Evolutionary conservation across 805 yeast genomes (phyloP).

Genomic region (Nakazawaea wyomingensis): DNA sequence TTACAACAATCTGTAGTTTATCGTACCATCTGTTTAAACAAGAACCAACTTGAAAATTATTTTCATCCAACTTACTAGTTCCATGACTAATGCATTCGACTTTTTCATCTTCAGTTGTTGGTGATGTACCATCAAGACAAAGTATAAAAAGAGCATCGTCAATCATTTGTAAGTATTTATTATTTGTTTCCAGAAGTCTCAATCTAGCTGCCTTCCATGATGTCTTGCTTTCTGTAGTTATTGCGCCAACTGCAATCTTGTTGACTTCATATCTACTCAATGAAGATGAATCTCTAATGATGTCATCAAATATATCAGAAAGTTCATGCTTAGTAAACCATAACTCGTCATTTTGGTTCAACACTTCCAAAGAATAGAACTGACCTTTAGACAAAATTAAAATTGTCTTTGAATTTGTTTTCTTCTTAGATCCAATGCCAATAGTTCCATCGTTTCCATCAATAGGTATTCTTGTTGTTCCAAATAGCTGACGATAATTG

Average conservation of each 20-base stretch:
- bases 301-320: conserved; percentile 35
- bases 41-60: conserved; percentile 49
- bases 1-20: conserved; percentile 48
- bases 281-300: conserved; percentile 32
- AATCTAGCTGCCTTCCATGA: conserved; percentile 43
- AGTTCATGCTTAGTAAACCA: conserved; percentile 53
- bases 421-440: conserved; percentile 35
- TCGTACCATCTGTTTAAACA: conserved; percentile 60
- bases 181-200: conserved; percentile 35
- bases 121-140: conserved; percentile 44
- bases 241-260: conserved; percentile 45
- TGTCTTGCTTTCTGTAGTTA: conserved; percentile 47
- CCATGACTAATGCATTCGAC: conserved; percentile 50
- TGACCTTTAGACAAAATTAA: conserved; percentile 45
- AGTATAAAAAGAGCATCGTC: conserved; percentile 50
- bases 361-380: conserved; percentile 44
- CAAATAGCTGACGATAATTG: conserved; percentile 63
- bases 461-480: conserved; percentile 56
- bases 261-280: conserved; percentile 34
- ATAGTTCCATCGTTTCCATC: conserved; percentile 25
- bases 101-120: conserved; percentile 41
- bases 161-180: conserved; percentile 30
- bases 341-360: conserved; percentile 32
- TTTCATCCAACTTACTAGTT: conserved; percentile 36
- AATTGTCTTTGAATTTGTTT: conserved; percentile 41